Evolutionary conservation across 805 yeast genomes (phyloP).

Genomic region (Grigorovia yakushimaensis): DNA sequence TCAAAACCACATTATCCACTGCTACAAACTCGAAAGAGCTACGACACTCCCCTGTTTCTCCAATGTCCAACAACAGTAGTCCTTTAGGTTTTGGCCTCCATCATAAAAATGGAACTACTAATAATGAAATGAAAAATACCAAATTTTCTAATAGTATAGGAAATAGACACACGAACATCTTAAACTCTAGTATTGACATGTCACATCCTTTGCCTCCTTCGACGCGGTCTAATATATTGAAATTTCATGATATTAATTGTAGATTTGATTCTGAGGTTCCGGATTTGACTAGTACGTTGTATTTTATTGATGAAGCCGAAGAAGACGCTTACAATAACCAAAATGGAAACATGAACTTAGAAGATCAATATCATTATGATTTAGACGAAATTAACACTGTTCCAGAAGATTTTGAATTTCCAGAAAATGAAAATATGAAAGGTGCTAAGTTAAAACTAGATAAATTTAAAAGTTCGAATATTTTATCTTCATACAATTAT

Average conservation of each 20-base stretch:
- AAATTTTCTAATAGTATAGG: neutral
- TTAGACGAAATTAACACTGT: constrained; percentile 43
- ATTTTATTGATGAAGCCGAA: constrained; percentile 28
- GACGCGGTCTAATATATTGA: constrained; percentile 23
- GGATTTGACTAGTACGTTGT: constrained; percentile 24
- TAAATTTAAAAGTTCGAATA: neutral
- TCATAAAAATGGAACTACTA: neutral
- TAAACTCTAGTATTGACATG: neutral
- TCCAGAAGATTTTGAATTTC: constrained; percentile 36
- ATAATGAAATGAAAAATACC: neutral
- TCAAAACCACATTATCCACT: neutral
- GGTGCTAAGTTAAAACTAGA: constrained; percentile 5
- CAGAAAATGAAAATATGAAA: constrained; percentile 14
- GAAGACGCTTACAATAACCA: constrained; percentile 26
- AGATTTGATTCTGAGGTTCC: constrained; percentile 32
- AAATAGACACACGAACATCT: neutral
- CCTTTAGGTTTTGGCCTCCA: too few species aligned
- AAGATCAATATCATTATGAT: constrained; percentile 36
- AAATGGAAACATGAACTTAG: constrained; percentile 30
- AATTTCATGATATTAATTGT: constrained; percentile 32
- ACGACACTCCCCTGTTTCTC: neutral
- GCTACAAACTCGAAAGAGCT: neutral
- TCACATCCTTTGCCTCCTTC: constrained; percentile 15
- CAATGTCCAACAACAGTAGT: neutral
- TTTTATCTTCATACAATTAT: constrained; percentile 12